Conservation (phyloP, 2,329 filamentous ascomycete genomes). For the Gnomoniopsis smithogilvyi region DNA sequence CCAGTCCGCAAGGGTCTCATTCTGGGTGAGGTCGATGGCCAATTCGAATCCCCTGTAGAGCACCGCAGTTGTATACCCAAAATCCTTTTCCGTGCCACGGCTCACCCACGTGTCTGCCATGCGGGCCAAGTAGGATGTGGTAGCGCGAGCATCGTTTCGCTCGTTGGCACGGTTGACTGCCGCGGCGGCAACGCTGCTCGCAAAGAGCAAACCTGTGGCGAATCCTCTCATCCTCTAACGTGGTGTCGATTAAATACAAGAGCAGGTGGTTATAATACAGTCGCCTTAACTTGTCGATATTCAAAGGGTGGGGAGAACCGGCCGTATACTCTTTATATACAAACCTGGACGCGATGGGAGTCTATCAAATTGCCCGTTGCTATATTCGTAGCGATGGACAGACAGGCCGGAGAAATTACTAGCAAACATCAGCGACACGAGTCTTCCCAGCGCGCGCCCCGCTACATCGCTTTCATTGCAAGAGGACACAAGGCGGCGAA, state of each 20-base stretch:
- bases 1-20: constrained; percentile 32
- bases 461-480: not conserved
- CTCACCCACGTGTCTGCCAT: constrained; percentile 36
- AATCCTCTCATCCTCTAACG: not conserved
- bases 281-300: too few species aligned
- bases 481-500: not conserved
- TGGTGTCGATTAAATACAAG: not conserved
- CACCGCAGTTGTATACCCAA: constrained; percentile 33
- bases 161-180: constrained; percentile 50
- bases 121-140: constrained; percentile 50
- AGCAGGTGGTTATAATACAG: too few species aligned
- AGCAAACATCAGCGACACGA: not conserved
- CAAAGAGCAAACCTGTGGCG: not conserved
- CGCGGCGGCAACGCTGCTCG: constrained; percentile 54
- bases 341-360: too few species aligned
- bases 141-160: constrained; percentile 70
- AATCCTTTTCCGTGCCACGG: constrained; percentile 27
- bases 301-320: too few species aligned
- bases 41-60: constrained; percentile 36
- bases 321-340: too few species aligned
- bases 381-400: too few species aligned
- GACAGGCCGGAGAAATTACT: too few species aligned
- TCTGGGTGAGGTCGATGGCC: constrained; percentile 32
- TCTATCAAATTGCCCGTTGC: too few species aligned
- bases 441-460: not conserved